Evolutionary conservation across 2,329 filamentous ascomycete species (phyloP).

Genomic region (Davidsoniella eucalypti): DNA sequence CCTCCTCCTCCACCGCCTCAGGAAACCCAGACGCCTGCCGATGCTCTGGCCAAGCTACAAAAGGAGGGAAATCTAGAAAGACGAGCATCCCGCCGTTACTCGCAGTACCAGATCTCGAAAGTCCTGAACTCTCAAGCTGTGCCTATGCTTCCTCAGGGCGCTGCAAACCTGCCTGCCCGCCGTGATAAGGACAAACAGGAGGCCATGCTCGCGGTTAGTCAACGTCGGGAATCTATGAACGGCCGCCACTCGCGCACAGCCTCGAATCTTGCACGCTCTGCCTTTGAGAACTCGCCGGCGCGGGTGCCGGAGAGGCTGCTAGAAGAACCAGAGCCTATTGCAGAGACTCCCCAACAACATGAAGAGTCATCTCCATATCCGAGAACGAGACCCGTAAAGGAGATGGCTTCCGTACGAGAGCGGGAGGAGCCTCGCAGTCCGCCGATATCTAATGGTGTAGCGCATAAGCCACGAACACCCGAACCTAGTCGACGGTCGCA

Average conservation of each 20-base stretch:
- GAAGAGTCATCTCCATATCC: not conserved
- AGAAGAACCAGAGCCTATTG: constrained; percentile 10
- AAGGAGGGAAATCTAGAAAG: constrained; percentile 84
- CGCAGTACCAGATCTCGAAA: constrained; percentile 91
- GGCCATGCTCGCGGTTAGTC: constrained; percentile 55
- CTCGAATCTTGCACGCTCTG: constrained; percentile 28
- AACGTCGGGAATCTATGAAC: constrained; percentile 27
- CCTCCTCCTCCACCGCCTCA: constrained; percentile 34
- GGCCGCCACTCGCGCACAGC: constrained; percentile 30
- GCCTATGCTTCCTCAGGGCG: constrained; percentile 71
- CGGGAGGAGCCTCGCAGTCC: not conserved
- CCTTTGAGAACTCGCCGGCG: constrained; percentile 5
- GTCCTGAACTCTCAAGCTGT: constrained; percentile 70
- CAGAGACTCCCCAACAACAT: not conserved
- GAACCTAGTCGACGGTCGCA: constrained; percentile 25
- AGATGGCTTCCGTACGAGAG: not conserved
- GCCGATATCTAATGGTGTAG: constrained; percentile 11
- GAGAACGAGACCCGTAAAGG: constrained; percentile 9
- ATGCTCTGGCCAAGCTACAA: constrained; percentile 80
- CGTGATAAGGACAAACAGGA: constrained; percentile 56
- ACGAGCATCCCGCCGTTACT: constrained; percentile 82
- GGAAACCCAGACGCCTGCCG: constrained; percentile 47
- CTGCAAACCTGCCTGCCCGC: constrained; percentile 64
- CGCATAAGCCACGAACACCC: constrained; percentile 12
- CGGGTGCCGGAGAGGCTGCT: constrained; percentile 4